phyloP scores from a whole-genome alignment of 225 moss, liverwort and hornwort species.

The Polytrichum formosum region DNA sequence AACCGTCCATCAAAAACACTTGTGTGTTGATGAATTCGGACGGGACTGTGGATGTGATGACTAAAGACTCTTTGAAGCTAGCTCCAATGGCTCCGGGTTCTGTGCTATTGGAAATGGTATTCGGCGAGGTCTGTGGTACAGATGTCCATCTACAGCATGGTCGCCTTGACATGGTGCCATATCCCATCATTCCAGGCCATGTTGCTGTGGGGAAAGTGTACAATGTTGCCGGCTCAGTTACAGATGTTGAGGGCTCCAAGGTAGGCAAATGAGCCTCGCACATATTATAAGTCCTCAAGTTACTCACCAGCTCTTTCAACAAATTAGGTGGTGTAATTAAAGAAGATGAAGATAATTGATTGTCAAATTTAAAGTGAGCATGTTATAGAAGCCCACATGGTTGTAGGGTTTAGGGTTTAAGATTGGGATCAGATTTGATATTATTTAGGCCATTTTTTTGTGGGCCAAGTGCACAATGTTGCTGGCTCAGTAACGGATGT shows the following conservation, averaged over 20 bases:
- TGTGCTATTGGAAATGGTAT: slow-evolving; percentile 56
- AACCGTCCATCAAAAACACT: slow-evolving; percentile 19
- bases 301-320: no score
- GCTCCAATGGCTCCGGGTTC: slow-evolving; percentile 64
- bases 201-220: slow-evolving; percentile 74
- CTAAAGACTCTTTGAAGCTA: slow-evolving; percentile 35
- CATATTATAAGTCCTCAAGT: no score
- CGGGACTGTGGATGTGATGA: slow-evolving; percentile 31
- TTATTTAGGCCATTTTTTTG: slow-evolving; percentile 78
- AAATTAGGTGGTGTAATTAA: no score
- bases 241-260: slow-evolving; percentile 52
- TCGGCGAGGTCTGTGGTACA: slow-evolving; percentile 78
- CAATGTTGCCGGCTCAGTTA: slow-evolving; percentile 38
- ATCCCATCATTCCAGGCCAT: slow-evolving; percentile 86
- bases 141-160: slow-evolving; percentile 76
- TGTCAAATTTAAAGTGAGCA: no score
- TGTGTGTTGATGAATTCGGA: slow-evolving; percentile 31
- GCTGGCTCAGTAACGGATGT: slow-evolving; percentile 54
- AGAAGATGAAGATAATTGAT: no score
- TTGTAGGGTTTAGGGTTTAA: no score
- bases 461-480: slow-evolving; percentile 52
- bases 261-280: slow-evolving; percentile 11
- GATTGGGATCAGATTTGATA: background rate
- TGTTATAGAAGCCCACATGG: no score
- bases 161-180: slow-evolving; percentile 67